These are phyloP conservation scores for Chaetoceros tenuissimus DNA, from an alignment of 108 stramenopile species.

Conservation along the genomic window DNA sequence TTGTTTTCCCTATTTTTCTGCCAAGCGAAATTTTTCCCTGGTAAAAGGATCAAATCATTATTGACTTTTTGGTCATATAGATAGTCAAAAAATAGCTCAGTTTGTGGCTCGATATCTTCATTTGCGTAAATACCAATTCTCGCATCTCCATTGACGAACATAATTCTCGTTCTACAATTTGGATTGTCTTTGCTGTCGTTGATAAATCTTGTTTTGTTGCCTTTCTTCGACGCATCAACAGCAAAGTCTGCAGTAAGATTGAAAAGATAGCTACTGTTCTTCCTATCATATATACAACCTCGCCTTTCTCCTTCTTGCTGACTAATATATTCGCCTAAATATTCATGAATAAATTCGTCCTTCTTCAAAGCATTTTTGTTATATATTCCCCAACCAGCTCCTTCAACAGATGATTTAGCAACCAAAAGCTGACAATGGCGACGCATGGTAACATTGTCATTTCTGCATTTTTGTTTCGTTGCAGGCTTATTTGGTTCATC, in stretches of 20 bases:
- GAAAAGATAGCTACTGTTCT: conserved; percentile 73
- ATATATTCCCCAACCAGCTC: conserved; percentile 80
- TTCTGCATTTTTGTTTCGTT: conserved; percentile 46
- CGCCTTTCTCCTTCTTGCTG: conserved; percentile 82
- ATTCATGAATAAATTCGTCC: conserved; percentile 78
- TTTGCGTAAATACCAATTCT: conserved; percentile 77
- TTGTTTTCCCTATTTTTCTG: conserved; percentile 26
- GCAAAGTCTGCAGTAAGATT: conserved; percentile 55
- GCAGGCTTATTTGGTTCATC: conserved; percentile 43
- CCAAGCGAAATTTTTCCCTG: conserved; percentile 40
- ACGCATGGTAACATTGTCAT: conserved; percentile 63
- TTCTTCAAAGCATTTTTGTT: conserved; percentile 50
- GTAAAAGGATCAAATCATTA: conserved; percentile 43
- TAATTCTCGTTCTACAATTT: conserved; percentile 52
- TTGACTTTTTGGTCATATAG: conserved; percentile 38
- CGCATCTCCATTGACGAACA: conserved; percentile 63
- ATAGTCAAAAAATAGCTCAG: conserved; percentile 64
- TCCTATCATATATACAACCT: conserved; percentile 66
- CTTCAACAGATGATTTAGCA: conserved; percentile 43
- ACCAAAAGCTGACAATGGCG: conserved; percentile 50
- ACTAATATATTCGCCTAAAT: conserved; percentile 73
- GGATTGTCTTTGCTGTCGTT: conserved; percentile 64
- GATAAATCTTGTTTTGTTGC: conserved; percentile 71
- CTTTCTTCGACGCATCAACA: conserved; percentile 73
- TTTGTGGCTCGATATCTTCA: conserved; percentile 57